Evolutionary conservation across 169 alveolate species (phyloP).

Genomic region (Cryptosporidium viatorum): DNA sequence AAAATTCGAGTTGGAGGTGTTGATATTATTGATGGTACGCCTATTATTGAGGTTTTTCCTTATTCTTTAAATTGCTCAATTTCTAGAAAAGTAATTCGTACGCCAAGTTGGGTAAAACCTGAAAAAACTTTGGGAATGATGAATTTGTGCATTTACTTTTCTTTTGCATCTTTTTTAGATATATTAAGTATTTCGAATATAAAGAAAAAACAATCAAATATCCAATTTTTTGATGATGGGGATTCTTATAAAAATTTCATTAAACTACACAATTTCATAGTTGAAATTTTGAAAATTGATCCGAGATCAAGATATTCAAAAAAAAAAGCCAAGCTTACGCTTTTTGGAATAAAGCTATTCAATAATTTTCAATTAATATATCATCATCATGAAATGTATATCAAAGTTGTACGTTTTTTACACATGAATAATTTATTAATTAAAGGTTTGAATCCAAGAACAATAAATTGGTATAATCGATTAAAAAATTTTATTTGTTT

Average conservation of each 20-base stretch:
- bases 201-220: neutral
- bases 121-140: neutral
- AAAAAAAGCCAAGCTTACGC: neutral
- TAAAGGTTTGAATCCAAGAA: conserved; percentile 37
- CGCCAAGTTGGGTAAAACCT: conserved; percentile 19
- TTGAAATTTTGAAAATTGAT: conserved; percentile 9
- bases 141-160: conserved; percentile 17
- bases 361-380: conserved; percentile 40
- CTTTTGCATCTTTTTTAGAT: conserved; percentile 50
- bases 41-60: conserved; percentile 39
- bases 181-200: neutral
- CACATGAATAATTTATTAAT: neutral
- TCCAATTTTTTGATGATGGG: conserved; percentile 3
- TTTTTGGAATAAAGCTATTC: conserved; percentile 44
- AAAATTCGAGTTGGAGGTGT: conserved; percentile 19
- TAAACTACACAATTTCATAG: conserved; percentile 14
- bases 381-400: neutral
- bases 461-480: neutral
- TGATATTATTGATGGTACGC: conserved; percentile 51
- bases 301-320: conserved; percentile 46
- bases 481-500: neutral
- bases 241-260: neutral
- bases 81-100: neutral
- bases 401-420: conserved; percentile 24
- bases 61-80: conserved; percentile 11